Conservation (phyloP, 208 protist genomes). For the Crithidia brevicula region DNA sequence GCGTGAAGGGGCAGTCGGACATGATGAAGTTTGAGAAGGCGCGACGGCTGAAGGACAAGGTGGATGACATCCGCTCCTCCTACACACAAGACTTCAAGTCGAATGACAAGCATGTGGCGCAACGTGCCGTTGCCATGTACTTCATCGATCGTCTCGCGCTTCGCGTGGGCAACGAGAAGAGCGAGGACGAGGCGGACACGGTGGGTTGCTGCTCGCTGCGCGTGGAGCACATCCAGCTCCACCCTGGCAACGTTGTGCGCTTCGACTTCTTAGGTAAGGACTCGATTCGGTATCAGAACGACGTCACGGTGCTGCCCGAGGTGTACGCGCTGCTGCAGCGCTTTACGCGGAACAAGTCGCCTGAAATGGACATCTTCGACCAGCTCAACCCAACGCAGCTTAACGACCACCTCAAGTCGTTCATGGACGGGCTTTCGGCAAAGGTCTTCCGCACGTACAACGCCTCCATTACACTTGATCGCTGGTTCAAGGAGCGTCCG, state of each 20-base stretch:
- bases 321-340: slow-evolving; percentile 93
- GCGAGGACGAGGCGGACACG: slow-evolving; percentile 97
- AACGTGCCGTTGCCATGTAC: slow-evolving; percentile 97
- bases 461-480: slow-evolving; percentile 97
- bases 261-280: slow-evolving; percentile 99
- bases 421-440: slow-evolving; percentile 97
- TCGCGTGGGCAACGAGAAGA: slow-evolving; percentile 99
- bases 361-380: slow-evolving; percentile 95
- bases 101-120: slow-evolving; percentile 58
- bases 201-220: slow-evolving; percentile 99
- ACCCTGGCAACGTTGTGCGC: slow-evolving; percentile 67
- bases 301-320: slow-evolving; percentile 86
- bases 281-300: slow-evolving; percentile 97
- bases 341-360: slow-evolving; percentile 90
- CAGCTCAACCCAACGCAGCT: slow-evolving; percentile 89
- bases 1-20: slow-evolving; percentile 96
- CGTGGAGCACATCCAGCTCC: slow-evolving; percentile 95
- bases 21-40: slow-evolving; percentile 98
- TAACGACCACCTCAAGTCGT: slow-evolving; percentile 97
- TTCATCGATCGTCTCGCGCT: slow-evolving; percentile 99
- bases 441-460: slow-evolving; percentile 99
- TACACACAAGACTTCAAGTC: slow-evolving; percentile 93
- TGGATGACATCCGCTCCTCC: slow-evolving; percentile 93
- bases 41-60: slow-evolving; percentile 93
- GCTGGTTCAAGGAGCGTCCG: slow-evolving; percentile 94